Base-by-base conservation (phyloP, 352 stramenopile genomes). In the Phytophthora nicotianae region DNA sequence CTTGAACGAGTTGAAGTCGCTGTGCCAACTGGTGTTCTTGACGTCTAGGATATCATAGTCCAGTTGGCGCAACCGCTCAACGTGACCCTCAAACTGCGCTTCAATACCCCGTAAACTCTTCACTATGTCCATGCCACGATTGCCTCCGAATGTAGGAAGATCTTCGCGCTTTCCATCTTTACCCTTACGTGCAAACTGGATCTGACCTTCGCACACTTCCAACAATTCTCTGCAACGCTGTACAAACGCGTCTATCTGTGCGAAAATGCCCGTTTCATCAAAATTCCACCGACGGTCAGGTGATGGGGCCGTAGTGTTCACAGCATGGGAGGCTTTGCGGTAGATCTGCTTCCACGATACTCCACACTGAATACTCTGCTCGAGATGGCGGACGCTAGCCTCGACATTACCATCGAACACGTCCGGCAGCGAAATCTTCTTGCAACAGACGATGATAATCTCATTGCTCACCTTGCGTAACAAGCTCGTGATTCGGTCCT, bases 11-110 rank as follows among this genome's bases (percentile, higher is more conserved):
- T 97, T 98, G 56, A 97, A 98, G 73, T 98, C 93, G 46, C 93
- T 90, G 56, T 98, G 95, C 96, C 96, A 98, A 54, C 88, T 90
- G 3, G 87, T 97, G 35, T 95, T 96, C 51, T 98, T 98, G 29
- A 98, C 94, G 50, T 98, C 94, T 2, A 98, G 68, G 26, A 98
- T 95, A 29, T 98, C 85, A 66, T 98, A 98, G 45, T 98, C 88
- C 10, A 98, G 75, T 51, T 80, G 82, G 7, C 89, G 83, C 27
- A 99, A 66, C 5, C 89, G 79, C 33, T 97, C 84, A 11, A 98
- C 82, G 46, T 98, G 88, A 4, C 81, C 79, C 32, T 97, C 88
- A 63, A 98, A 98, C 45, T 97, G 87, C 8, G 86, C 75, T 56
- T 98, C 90, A 45, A 98, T 98, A 14, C 90, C 93, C 0, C 91